Base-by-base conservation (phyloP, 2,329 filamentous ascomycete genomes). In the Verticillium zaregamsianum region DNA sequence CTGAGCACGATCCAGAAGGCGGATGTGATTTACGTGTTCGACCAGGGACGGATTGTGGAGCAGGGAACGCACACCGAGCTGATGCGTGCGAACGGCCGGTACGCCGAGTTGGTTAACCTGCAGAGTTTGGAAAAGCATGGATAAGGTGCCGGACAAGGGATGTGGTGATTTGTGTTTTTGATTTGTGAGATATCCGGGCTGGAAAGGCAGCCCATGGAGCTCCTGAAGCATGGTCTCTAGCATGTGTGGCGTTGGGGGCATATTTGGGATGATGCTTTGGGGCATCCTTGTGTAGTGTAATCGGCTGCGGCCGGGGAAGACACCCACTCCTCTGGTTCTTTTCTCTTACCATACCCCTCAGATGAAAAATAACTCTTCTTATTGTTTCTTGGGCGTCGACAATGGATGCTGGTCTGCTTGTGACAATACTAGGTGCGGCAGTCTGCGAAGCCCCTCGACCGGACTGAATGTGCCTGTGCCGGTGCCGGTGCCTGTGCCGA, bases 21-120 rank as follows among this genome's bases (percentile, higher is more conserved):
- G 0, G 94, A 98, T 72, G 79, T 94, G 57, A 98, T 98, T 68
- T 97, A 96, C 67, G 94, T 98, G n/a, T 95, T 98, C 72, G 93
- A 97, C 74, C 88, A 91, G 69, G 95, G 94, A 8, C 84, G 86
- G 63, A 86, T 98, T 54, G 90, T 96, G 1, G 94, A 98, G 79
- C 84, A 86, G 67, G 94, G 94, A 5, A 92, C 87, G 9, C 94
- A 98, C 72, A 70, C 78, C 0, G 90, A 92, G 71, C 73, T 94
- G 68, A 87, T 91, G 83, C 82, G 80, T 66, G 83, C 81, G 71
- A 86, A 87, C 65, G 90, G 90, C 3, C 82, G 90, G 57, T 95
- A 95, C 71, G 87, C 85, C 11, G 91, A 94, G 77, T 75, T 95
- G 66, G 91, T 94, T 57, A 91, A 90, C 66, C 77, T 94, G 68